Evolutionary conservation across 1,284 basidiomycete genomes (phyloP), one percentile per base, ranked within the genome.

Genomic region (Cryptococcus sp.): DNA sequence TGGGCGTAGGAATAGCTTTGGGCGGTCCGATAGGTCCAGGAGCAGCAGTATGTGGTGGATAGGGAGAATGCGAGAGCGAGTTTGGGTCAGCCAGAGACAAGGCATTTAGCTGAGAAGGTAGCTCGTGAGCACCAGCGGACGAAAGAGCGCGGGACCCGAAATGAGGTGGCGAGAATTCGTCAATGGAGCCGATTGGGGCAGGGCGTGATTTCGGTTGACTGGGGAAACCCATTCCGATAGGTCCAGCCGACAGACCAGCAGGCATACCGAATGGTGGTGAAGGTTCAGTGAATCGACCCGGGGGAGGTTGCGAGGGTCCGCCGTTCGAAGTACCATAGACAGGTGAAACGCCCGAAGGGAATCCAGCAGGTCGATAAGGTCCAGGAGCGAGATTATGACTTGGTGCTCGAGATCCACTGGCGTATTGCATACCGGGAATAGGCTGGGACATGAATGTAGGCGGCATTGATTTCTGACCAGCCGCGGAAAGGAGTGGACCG

Each of bases 401-500:
- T 7, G 58, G 51, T n/a, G 63, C 57, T 53, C 61, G 60, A 10
- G 58, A 48, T 19, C 52, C 53, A 23, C 49, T 55, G n/a, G 36
- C 54, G 0, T 56, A 48, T 1, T 51, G 53, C 4, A 57, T 54
- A 37, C 48, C 49, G 10, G 62, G 57, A 23, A 62, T 55, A 14
- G 63, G 62, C 45, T 64, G 66, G 23, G 61, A 51, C 46, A 61
- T 64, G 52, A 53, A 69, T 16, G 66, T 55, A 45, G 68, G 66
- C 36, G 69, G 64, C 2, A 63, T 66, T 57, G 69, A 67, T 44
- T 68, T 64, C 10, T 60, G 50, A 28, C 59, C 50, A 31, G 48
- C 52, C 37, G 54, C 44, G 14, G 44, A 52, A 40, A 44, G 53
- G 48, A 25, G 45, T 32, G n/a, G 73, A 94, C 83, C 70, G 94